These are phyloP conservation scores for Daldinia childiae DNA, from an alignment of 495 filamentous ascomycete species.

Conservation along the genomic window DNA sequence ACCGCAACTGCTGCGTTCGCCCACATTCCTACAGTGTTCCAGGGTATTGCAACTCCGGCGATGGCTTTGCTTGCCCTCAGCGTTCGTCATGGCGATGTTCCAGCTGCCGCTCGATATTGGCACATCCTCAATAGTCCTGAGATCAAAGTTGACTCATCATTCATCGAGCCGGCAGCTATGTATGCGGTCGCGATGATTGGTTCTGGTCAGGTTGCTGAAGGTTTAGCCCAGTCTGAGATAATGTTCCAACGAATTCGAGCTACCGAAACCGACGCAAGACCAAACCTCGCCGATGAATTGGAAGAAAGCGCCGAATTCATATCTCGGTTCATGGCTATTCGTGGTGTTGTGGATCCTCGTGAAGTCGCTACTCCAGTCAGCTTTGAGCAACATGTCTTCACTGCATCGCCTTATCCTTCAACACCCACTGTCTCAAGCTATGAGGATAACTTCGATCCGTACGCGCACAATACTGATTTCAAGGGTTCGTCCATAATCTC, in stretches of 20 bases:
- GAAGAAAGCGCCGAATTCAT: slow-evolving; percentile 89
- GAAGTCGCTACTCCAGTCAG: slow-evolving; percentile 47
- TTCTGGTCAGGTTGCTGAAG: slow-evolving; percentile 79
- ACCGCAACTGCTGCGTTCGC: slow-evolving; percentile 75
- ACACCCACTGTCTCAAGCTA: slow-evolving; percentile 56
- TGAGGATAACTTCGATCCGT: slow-evolving; percentile 88
- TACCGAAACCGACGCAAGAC: slow-evolving; percentile 52
- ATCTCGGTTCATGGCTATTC: slow-evolving; percentile 74
- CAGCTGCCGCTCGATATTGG: slow-evolving; percentile 80
- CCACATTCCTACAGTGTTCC: slow-evolving; percentile 59
- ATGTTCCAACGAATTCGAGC: slow-evolving; percentile 85
- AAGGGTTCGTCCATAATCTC: slow-evolving; percentile 89
- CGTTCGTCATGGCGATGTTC: slow-evolving; percentile 79
- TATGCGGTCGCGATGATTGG: slow-evolving; percentile 84
- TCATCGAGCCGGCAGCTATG: slow-evolving; percentile 88
- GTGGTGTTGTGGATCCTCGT: slow-evolving; percentile 58
- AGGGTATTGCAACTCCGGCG: slow-evolving; percentile 68
- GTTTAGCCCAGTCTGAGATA: slow-evolving; percentile 75
- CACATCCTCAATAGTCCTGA: slow-evolving; percentile 69
- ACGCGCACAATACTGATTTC: slow-evolving; percentile 87
- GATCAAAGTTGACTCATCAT: slow-evolving; percentile 65
- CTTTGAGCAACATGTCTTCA: slow-evolving; percentile 44
- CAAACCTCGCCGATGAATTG: slow-evolving; percentile 77
- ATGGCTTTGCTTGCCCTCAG: slow-evolving; percentile 87
- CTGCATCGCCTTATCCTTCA: slow-evolving; percentile 50